These are phyloP conservation scores for Russula sp. DNA, from an alignment of 768 basidiomycete species.

Conservation along the genomic window DNA sequence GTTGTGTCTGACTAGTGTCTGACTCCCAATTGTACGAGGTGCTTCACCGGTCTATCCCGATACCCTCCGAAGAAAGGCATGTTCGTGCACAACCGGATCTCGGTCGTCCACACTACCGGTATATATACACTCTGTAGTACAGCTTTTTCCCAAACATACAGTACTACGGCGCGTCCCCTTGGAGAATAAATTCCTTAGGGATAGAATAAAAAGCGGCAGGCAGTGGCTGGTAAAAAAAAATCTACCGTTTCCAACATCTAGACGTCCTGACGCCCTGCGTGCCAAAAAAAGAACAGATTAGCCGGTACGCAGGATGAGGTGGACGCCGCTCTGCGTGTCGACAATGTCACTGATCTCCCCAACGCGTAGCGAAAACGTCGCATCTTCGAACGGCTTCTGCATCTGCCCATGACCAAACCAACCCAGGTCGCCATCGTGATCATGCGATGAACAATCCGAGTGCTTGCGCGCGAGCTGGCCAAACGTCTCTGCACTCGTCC, in stretches of 20 bases:
- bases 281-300: slow-evolving; percentile 37
- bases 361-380: slow-evolving; percentile 65
- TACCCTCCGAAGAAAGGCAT: too few relatives aligned
- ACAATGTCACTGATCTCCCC: slow-evolving; percentile 80
- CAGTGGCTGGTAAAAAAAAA: too few relatives aligned
- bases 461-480: slow-evolving; percentile 67
- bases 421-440: slow-evolving; percentile 82
- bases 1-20: too few relatives aligned
- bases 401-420: slow-evolving; percentile 83
- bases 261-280: neutral
- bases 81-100: neutral
- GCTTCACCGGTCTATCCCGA: too few relatives aligned
- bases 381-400: slow-evolving; percentile 97
- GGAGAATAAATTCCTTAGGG: neutral
- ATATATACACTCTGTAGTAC: neutral
- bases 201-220: too few relatives aligned
- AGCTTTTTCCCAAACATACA: neutral
- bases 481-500: slow-evolving; percentile 55
- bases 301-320: slow-evolving; percentile 84
- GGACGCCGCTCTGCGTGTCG: slow-evolving; percentile 91
- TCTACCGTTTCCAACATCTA: too few relatives aligned
- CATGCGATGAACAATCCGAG: slow-evolving; percentile 89
- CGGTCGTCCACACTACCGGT: neutral
- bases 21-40: too few relatives aligned
- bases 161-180: neutral